These are phyloP conservation scores for Excoecaria cochinchinensis DNA, from an alignment of 345 rosid species.

Conservation along the genomic window DNA sequence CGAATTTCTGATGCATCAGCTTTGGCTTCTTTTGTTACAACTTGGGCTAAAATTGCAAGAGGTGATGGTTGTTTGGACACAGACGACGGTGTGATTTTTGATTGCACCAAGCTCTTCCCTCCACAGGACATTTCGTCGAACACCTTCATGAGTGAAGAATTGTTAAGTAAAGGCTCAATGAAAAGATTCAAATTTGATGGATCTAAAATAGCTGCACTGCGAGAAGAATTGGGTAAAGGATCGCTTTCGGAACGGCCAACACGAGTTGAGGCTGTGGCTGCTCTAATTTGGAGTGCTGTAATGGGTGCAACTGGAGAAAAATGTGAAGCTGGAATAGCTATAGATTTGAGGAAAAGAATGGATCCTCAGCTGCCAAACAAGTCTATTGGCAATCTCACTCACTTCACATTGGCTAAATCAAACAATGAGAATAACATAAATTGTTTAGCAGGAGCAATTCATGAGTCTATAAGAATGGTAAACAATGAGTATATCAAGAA, in stretches of 20 bases:
- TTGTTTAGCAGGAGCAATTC: constrained; percentile 14
- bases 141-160: background rate
- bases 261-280: constrained; percentile 1
- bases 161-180: background rate
- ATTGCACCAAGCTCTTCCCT: constrained; percentile 26
- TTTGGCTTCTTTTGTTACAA: background rate
- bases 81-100: constrained; percentile 6
- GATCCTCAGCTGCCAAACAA: constrained; percentile 26
- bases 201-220: background rate
- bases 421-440: background rate
- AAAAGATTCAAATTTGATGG: constrained; percentile 16
- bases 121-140: constrained; percentile 13
- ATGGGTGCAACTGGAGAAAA: background rate
- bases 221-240: constrained; percentile 5
- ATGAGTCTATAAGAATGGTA: constrained; percentile 9
- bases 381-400: background rate
- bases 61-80: background rate
- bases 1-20: constrained; percentile 17
- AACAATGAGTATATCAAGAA: constrained; percentile 19
- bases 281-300: constrained; percentile 9
- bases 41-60: constrained; percentile 10
- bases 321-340: background rate
- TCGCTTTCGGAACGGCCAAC: background rate
- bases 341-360: constrained; percentile 22
- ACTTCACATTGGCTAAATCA: constrained; percentile 10